Evolutionary conservation across 305 asterid genomes (phyloP).

Genomic region (Euphrasia arctica): DNA sequence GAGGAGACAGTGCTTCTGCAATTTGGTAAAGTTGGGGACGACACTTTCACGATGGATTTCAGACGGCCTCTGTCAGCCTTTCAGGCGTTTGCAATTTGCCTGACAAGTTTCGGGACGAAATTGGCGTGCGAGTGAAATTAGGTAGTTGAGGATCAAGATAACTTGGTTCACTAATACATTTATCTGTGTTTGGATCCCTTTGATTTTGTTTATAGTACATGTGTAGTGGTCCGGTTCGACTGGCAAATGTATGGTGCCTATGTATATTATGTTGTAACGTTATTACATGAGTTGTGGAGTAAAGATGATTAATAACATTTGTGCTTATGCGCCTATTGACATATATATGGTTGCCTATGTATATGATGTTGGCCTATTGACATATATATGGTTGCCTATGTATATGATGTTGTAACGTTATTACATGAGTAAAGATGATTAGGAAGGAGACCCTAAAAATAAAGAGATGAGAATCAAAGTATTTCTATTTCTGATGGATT

Average conservation of each 20-base stretch:
- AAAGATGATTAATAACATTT: background rate
- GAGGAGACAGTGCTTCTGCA: conserved; percentile 80
- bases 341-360: conserved; percentile 7
- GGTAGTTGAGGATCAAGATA: background rate
- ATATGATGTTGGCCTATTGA: conserved; percentile 9
- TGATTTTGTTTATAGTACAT: background rate
- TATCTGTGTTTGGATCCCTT: background rate
- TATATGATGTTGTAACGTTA: conserved; percentile 18
- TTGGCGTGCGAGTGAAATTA: conserved; percentile 59
- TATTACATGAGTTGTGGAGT: background rate
- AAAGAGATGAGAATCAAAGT: no score
- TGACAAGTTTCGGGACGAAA: conserved; percentile 84
- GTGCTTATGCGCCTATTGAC: background rate
- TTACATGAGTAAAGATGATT: conserved; percentile 5
- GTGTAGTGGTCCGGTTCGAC: conserved; percentile 7
- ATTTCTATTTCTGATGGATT: no score
- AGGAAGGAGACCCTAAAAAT: no score
- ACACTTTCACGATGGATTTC: conserved; percentile 72
- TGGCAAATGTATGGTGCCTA: background rate
- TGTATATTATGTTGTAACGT: conserved; percentile 18
- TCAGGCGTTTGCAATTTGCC: conserved; percentile 81
- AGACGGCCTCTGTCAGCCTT: conserved; percentile 78
- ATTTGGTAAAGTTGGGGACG: conserved; percentile 82
- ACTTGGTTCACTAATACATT: background rate
- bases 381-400: conserved; percentile 1